These are phyloP conservation scores for Apophysomyces variabilis DNA, from an alignment of 371 early-diverging fungal genomes.

Conservation along the genomic window DNA sequence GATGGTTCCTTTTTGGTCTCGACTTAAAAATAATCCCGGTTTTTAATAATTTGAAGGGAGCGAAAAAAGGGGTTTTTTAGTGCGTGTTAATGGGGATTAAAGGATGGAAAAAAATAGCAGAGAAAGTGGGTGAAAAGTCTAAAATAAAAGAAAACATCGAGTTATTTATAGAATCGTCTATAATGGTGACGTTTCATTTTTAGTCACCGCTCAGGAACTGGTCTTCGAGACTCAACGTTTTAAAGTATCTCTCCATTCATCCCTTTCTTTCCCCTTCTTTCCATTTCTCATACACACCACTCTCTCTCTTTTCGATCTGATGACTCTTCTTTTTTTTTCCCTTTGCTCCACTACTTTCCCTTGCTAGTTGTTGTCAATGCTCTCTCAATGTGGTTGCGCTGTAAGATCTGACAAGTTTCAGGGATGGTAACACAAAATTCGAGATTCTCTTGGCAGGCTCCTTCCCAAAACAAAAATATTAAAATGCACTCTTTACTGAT, in stretches of 20 bases:
- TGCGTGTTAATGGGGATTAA: not conserved
- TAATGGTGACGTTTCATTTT: slow-evolving; percentile 2
- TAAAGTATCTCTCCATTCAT: not conserved
- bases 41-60: slow-evolving; percentile 1
- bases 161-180: not conserved
- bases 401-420: too few relatives aligned
- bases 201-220: not conserved
- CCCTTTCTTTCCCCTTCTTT: not conserved
- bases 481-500: too few relatives aligned
- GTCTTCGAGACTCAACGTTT: not conserved
- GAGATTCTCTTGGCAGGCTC: too few relatives aligned
- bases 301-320: too few relatives aligned
- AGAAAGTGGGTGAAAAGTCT: too few relatives aligned
- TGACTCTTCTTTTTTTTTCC: too few relatives aligned
- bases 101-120: slow-evolving; percentile 3
- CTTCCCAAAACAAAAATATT: too few relatives aligned
- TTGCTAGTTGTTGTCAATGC: too few relatives aligned
- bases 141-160: slow-evolving; percentile 7
- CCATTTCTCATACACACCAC: too few relatives aligned
- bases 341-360: too few relatives aligned
- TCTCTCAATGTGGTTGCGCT: too few relatives aligned
- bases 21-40: slow-evolving; percentile 11
- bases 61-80: slow-evolving; percentile 1
- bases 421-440: too few relatives aligned
- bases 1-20: slow-evolving; percentile 11